A percentile compares a stretch with the other conserved stretches of the same genome.
phyloP scores from a whole-genome alignment of 768 basidiomycete species.

The Lactarius deliciosus region DNA sequence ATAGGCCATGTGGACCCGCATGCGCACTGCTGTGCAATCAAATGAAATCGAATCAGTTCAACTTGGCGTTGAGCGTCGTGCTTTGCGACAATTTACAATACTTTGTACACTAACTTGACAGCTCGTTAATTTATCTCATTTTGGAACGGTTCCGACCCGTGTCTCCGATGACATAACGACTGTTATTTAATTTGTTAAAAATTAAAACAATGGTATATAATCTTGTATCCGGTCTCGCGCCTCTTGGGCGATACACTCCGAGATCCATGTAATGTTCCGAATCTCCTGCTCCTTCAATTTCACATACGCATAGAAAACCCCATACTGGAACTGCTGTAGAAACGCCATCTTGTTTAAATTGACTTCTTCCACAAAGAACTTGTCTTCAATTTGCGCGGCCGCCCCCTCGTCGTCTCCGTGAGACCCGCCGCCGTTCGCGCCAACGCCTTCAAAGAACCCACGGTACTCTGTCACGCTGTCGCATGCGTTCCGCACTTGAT shows the following conservation, averaged over 20 bases:
- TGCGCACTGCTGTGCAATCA: not conserved
- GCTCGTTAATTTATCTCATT: not conserved
- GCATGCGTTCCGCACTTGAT: conserved; percentile 84
- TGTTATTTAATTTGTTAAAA: not conserved
- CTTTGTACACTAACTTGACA: not conserved
- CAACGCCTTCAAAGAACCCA: conserved; percentile 72
- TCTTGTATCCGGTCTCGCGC: conserved; percentile 94
- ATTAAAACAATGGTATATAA: conserved; percentile 87
- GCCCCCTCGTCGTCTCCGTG: conserved; percentile 40
- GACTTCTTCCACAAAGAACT: conserved; percentile 93
- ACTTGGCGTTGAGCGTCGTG: not conserved
- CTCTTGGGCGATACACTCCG: conserved; percentile 97
- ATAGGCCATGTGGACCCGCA: not conserved
- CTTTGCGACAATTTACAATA: too few species aligned
- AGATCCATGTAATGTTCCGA: conserved; percentile 88
- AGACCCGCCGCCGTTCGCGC: conserved; percentile 36
- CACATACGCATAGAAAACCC: conserved; percentile 89
- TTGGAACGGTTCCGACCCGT: not conserved
- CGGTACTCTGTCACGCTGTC: conserved; percentile 90
- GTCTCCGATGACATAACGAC: not conserved
- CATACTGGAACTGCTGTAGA: conserved; percentile 95
- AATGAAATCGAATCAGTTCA: not conserved
- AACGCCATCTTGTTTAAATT: conserved; percentile 93
- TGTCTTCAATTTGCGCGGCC: conserved; percentile 80
- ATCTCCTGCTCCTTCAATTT: conserved; percentile 92